These are phyloP conservation scores for Mycosarcoma mackinlayi DNA, from an alignment of 1,284 basidiomycete species.

Conservation along the genomic window DNA sequence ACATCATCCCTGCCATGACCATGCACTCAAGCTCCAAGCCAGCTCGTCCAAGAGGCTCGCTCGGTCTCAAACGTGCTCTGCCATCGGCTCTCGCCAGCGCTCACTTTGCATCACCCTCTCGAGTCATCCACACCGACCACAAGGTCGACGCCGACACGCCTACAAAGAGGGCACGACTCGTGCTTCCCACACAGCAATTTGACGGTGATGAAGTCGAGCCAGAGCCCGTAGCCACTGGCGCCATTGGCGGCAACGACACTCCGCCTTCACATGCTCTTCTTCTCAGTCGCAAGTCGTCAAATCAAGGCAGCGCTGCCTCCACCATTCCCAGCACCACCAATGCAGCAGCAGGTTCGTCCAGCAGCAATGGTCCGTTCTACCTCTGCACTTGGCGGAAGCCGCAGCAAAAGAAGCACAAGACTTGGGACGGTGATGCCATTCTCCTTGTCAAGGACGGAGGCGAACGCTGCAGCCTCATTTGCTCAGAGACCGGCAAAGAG, in stretches of 20 bases:
- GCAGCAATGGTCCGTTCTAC: slow-evolving; percentile 52
- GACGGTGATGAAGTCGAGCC: slow-evolving; percentile 9
- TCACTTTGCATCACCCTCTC: slow-evolving; percentile 8
- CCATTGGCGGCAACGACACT: slow-evolving; percentile 7
- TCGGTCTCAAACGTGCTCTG: slow-evolving; percentile 25
- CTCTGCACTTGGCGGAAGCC: slow-evolving; percentile 73
- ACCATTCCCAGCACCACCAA: background rate
- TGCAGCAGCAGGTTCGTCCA: slow-evolving; percentile 18
- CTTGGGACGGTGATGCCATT: slow-evolving; percentile 77
- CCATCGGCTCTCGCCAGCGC: slow-evolving; percentile 15
- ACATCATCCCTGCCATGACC: no score
- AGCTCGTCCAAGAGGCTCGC: slow-evolving; percentile 30
- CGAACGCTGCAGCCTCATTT: slow-evolving; percentile 49
- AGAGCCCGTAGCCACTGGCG: background rate
- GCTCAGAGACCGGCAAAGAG: slow-evolving; percentile 55
- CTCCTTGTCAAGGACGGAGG: slow-evolving; percentile 55
- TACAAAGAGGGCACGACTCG: slow-evolving; percentile 30
- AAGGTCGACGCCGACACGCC: background rate
- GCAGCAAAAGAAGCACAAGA: slow-evolving; percentile 83
- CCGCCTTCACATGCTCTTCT: slow-evolving; percentile 35
- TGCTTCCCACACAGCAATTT: slow-evolving; percentile 33
- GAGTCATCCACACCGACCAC: slow-evolving; percentile 1
- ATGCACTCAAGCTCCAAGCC: no score
- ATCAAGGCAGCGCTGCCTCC: slow-evolving; percentile 1
- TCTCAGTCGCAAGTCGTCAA: slow-evolving; percentile 22